phyloP scores from a whole-genome alignment of 2,329 filamentous ascomycete genomes.

The Aspergillus eucalypticola region DNA sequence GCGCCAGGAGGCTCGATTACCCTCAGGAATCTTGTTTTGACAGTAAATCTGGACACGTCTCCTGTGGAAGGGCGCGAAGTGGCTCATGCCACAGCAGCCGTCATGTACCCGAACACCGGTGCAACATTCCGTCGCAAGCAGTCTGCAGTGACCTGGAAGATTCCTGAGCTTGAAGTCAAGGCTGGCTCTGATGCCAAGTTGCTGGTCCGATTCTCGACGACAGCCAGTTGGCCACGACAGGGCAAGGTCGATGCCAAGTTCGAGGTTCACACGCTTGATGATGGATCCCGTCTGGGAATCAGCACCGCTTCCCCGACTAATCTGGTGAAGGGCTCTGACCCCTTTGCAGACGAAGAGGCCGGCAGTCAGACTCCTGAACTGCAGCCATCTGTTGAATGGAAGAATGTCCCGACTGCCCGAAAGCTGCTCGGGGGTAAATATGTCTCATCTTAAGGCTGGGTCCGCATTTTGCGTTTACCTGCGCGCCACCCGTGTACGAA shows the following conservation, averaged over 20 bases:
- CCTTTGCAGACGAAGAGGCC: conserved; percentile 50
- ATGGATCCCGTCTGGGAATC: conserved; percentile 67
- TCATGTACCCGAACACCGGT: conserved; percentile 49
- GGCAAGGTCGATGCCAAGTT: conserved; percentile 82
- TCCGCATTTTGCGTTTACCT: neutral
- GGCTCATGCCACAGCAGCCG: conserved; percentile 43
- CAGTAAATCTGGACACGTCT: conserved; percentile 47
- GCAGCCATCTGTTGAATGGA: conserved; percentile 56
- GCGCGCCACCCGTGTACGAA: conserved; percentile 1
- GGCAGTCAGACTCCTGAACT: conserved; percentile 27
- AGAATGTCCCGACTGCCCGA: conserved; percentile 63
- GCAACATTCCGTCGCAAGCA: conserved; percentile 49
- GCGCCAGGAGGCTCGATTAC: conserved; percentile 50
- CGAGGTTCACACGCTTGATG: conserved; percentile 62
- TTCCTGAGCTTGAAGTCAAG: conserved; percentile 56
- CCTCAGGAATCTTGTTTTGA: conserved; percentile 77
- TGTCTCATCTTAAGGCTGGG: conserved; percentile 51
- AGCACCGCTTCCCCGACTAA: conserved; percentile 34
- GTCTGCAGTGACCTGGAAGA: conserved; percentile 48
- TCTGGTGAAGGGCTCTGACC: conserved; percentile 40
- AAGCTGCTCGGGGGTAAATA: conserved; percentile 78
- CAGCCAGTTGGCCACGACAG: conserved; percentile 67
- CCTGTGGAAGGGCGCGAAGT: conserved; percentile 43
- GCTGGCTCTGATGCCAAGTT: conserved; percentile 65
- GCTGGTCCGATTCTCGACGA: conserved; percentile 77